A percentile compares a stretch with the other conserved stretches of the same genome.
These are phyloP conservation scores for Alternaria hordeiaustralica DNA, from an alignment of 2,329 filamentous ascomycete species.

Conservation along the genomic window DNA sequence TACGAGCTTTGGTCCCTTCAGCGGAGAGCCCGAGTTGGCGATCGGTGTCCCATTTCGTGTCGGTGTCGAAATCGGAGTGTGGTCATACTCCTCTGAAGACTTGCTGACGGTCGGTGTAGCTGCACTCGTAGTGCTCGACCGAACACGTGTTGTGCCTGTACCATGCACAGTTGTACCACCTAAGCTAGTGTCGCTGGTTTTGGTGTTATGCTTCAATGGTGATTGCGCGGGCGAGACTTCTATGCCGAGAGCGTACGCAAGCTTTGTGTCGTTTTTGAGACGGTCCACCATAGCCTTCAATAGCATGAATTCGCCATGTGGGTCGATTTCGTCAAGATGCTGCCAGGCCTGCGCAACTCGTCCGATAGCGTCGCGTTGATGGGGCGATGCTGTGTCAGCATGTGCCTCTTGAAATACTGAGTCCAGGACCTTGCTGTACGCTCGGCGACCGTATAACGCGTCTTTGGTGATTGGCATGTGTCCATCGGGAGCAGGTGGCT, in stretches of 20 bases:
- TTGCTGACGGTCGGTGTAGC: constrained; percentile 24
- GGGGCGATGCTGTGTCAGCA: constrained; percentile 72
- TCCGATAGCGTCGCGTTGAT: constrained; percentile 84
- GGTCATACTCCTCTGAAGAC: constrained; percentile 27
- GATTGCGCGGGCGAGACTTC: constrained; percentile 36
- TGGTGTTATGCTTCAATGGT: constrained; percentile 40
- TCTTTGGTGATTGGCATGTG: constrained; percentile 71
- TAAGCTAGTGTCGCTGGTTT: constrained; percentile 39
- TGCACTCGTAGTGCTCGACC: constrained; percentile 36
- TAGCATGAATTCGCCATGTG: constrained; percentile 87
- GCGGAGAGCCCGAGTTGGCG: constrained; percentile 48
- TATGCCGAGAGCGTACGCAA: constrained; percentile 57
- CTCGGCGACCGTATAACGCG: constrained; percentile 77
- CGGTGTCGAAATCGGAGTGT: constrained; percentile 28
- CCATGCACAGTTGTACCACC: constrained; percentile 45
- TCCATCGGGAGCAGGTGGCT: constrained; percentile 58
- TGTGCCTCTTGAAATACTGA: constrained; percentile 84
- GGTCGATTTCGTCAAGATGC: constrained; percentile 82
- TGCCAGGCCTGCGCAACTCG: constrained; percentile 86
- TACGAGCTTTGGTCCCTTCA: constrained; percentile 70
- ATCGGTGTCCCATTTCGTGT: constrained; percentile 34
- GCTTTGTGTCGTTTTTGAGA: constrained; percentile 72
- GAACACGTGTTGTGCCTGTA: constrained; percentile 42
- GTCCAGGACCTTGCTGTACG: constrained; percentile 83
- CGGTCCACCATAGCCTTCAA: constrained; percentile 78